Conservation (phyloP, 768 basidiomycete species). For the Mycena latifolia region DNA sequence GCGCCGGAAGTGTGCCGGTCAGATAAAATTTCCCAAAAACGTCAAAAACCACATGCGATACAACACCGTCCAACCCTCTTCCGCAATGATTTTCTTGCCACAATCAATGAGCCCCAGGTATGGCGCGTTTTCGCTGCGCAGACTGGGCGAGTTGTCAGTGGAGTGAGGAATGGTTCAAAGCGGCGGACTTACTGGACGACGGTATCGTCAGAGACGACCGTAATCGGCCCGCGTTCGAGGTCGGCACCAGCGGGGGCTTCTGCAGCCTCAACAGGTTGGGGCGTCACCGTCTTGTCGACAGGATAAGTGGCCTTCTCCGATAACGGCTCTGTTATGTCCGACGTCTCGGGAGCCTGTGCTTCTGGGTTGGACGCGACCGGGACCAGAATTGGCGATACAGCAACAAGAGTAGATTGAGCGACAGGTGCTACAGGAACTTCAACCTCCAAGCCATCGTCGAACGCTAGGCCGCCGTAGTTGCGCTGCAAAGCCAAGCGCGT, state of each 20-base stretch:
- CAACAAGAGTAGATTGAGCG: background rate
- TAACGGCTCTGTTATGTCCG: background rate
- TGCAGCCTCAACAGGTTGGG: background rate
- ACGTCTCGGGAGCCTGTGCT: slow-evolving; percentile 1
- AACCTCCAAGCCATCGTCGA: background rate
- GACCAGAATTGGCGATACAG: background rate
- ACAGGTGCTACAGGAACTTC: background rate
- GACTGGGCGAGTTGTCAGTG: slow-evolving; percentile 31
- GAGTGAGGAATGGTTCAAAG: background rate
- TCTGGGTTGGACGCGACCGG: background rate
- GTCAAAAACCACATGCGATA: slow-evolving; percentile 29
- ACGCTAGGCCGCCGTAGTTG: slow-evolving; percentile 22
- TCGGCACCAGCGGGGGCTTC: slow-evolving; percentile 3
- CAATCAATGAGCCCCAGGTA: slow-evolving; percentile 48
- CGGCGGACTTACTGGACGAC: slow-evolving; percentile 30
- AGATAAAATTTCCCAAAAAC: too few species aligned
- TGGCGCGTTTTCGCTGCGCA: slow-evolving; percentile 44
- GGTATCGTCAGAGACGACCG: slow-evolving; percentile 4
- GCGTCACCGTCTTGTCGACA: background rate
- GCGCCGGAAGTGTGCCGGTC: too few species aligned
- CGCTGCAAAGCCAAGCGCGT: slow-evolving; percentile 42
- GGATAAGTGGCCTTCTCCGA: background rate
- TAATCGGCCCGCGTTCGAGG: slow-evolving; percentile 4
- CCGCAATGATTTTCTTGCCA: slow-evolving; percentile 45
- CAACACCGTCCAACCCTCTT: slow-evolving; percentile 50